These are phyloP conservation scores for Rhizophagus clarus DNA, from an alignment of 192 early-diverging fungal genomes.

Conservation along the genomic window DNA sequence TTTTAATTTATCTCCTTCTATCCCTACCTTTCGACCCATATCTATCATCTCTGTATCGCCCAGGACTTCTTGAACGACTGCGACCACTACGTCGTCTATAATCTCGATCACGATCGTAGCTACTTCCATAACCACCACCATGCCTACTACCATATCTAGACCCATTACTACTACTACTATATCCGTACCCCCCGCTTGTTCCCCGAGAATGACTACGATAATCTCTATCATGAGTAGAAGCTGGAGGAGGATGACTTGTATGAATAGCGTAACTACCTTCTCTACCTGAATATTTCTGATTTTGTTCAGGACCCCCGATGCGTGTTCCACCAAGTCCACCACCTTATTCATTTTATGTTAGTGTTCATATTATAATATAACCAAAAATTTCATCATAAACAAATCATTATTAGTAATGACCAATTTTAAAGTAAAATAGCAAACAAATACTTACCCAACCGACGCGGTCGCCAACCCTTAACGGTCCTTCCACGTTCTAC, in stretches of 20 bases:
- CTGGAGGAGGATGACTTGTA: neutral
- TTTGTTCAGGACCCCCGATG: conserved; percentile 57
- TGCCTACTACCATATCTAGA: conserved; percentile 43
- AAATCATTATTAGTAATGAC: neutral
- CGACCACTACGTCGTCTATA: conserved; percentile 48
- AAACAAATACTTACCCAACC: conserved; percentile 54
- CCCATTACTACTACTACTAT: conserved; percentile 35
- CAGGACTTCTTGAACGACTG: conserved; percentile 38
- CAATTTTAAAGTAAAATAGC: neutral
- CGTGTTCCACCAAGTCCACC: conserved; percentile 80
- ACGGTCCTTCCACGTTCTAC: conserved; percentile 97
- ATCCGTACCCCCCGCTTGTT: conserved; percentile 35
- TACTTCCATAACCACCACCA: conserved; percentile 41
- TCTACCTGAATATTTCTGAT: conserved; percentile 54
- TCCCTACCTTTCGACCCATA: conserved; percentile 29
- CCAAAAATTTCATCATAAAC: neutral
- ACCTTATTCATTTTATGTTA: conserved; percentile 35
- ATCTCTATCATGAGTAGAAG: conserved; percentile 38
- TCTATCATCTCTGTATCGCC: conserved; percentile 23
- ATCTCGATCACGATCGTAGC: conserved; percentile 58
- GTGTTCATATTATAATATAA: neutral
- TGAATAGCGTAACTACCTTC: conserved; percentile 36
- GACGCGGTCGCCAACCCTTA: conserved; percentile 89
- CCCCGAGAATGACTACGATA: conserved; percentile 40
- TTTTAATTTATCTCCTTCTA: conserved; percentile 20